A percentile compares a stretch with the other conserved stretches of the same genome.
These are phyloP conservation scores for Dendrobium officinale DNA, from an alignment of 106 monocot species.

Conservation along the genomic window DNA sequence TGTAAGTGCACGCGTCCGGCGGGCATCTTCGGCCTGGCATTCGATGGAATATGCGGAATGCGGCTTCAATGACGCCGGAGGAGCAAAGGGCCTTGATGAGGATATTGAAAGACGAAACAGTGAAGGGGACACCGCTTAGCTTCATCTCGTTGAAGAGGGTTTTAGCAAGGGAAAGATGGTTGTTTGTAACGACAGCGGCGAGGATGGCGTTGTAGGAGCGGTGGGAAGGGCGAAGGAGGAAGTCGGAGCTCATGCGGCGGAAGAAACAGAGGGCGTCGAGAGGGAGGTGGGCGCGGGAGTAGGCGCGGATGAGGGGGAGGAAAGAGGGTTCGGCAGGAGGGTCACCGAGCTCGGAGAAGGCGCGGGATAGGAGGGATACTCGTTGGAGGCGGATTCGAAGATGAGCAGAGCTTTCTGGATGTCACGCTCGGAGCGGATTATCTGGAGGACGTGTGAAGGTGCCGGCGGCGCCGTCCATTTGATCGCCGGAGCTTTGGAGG, in stretches of 20 bases:
- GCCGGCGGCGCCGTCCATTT: conserved; percentile 53
- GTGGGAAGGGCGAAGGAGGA: conserved; percentile 34
- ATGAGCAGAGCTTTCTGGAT: conserved; percentile 45
- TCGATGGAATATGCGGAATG: conserved; percentile 33
- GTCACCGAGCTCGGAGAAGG: conserved; percentile 13
- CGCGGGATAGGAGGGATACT: conserved; percentile 51
- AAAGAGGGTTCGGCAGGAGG: conserved; percentile 37
- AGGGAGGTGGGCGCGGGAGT: conserved; percentile 50
- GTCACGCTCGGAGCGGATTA: conserved; percentile 67
- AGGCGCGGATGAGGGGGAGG: conserved; percentile 62
- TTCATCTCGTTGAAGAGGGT: conserved; percentile 54
- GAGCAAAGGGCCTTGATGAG: conserved; percentile 67
- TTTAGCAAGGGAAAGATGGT: conserved; percentile 39
- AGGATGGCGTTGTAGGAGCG: conserved; percentile 56
- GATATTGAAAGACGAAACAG: conserved; percentile 55
- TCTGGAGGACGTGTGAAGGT: conserved; percentile 46
- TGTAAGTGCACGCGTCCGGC: conserved; percentile 63
- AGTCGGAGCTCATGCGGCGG: conserved; percentile 19
- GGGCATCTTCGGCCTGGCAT: conserved; percentile 29
- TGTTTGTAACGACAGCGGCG: conserved; percentile 47
- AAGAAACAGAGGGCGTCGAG: conserved; percentile 65
- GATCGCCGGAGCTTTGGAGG: conserved; percentile 1
- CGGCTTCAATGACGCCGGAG: conserved; percentile 24
- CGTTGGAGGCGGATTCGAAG: conserved; percentile 81
- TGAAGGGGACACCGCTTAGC: conserved; percentile 23